Evolutionary conservation across 495 filamentous ascomycete genomes (phyloP).

Genomic region (Beverwykella pulmonaria): DNA sequence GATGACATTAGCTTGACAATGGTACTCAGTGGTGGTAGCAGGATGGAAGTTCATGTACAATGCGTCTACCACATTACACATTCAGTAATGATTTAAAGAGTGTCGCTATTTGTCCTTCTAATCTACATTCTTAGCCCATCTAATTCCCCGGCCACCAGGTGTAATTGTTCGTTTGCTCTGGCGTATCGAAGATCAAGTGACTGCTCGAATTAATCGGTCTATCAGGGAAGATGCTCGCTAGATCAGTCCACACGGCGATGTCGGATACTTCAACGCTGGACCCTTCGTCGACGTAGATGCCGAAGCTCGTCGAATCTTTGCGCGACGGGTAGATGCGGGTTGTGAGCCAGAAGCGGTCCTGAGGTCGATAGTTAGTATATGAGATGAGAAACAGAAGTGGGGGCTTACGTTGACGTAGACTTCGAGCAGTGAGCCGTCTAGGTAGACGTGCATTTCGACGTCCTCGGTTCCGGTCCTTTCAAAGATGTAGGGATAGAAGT

Average conservation of each 20-base stretch:
- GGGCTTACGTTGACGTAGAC: slow-evolving; percentile 43
- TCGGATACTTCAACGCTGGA: slow-evolving; percentile 36
- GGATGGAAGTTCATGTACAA: too few relatives aligned
- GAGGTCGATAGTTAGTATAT: slow-evolving; percentile 5
- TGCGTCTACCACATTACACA: too few relatives aligned
- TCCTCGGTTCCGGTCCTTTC: slow-evolving; percentile 30
- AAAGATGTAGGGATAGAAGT: slow-evolving; percentile 46
- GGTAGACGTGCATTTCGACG: slow-evolving; percentile 43
- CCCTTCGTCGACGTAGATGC: slow-evolving; percentile 40
- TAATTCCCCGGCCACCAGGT: slow-evolving; percentile 47
- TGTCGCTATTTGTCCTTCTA: too few relatives aligned
- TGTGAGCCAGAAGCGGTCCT: slow-evolving; percentile 45
- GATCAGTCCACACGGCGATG: slow-evolving; percentile 36
- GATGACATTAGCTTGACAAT: too few relatives aligned
- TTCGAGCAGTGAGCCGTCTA: slow-evolving; percentile 46
- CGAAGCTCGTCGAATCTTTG: slow-evolving; percentile 41
- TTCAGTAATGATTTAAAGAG: too few relatives aligned
- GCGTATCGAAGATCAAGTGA: slow-evolving; percentile 45
- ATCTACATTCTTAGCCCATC: neutral
- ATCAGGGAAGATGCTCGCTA: slow-evolving; percentile 42
- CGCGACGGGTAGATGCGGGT: slow-evolving; percentile 46
- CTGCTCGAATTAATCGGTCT: slow-evolving; percentile 43
- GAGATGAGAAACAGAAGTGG: neutral
- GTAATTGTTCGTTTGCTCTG: slow-evolving; percentile 46
- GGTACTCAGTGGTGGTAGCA: too few relatives aligned